Evolutionary conservation across 306 rosid genomes (phyloP).

Genomic region (Citrullus mucosospermus): DNA sequence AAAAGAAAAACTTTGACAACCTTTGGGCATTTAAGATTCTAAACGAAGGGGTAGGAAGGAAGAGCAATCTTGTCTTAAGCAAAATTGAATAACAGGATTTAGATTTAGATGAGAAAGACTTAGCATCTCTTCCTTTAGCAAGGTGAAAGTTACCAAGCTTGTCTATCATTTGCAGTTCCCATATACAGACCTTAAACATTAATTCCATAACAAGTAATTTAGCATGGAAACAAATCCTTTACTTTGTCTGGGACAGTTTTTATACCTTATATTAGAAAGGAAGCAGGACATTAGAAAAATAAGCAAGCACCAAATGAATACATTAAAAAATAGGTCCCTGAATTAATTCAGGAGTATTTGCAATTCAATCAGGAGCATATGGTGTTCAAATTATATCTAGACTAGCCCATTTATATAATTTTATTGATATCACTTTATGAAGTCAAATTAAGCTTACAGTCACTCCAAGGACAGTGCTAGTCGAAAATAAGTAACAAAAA

Average conservation of each 20-base stretch:
- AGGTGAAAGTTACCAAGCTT: background rate
- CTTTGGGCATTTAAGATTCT: background rate
- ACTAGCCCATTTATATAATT: background rate
- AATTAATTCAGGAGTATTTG: background rate
- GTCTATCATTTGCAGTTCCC: background rate
- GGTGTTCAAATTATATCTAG: background rate
- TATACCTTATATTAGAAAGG: background rate
- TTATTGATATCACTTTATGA: background rate
- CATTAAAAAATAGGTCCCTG: background rate
- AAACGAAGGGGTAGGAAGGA: background rate
- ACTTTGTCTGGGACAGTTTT: background rate
- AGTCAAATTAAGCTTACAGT: slow-evolving; percentile 30
- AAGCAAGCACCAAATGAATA: background rate
- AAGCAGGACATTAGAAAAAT: background rate
- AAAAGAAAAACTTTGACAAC: background rate
- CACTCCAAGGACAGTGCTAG: slow-evolving; percentile 78
- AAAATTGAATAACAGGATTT: background rate
- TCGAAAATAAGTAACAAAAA: slow-evolving; percentile 56
- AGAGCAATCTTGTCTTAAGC: background rate
- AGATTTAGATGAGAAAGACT: background rate
- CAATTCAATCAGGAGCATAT: background rate
- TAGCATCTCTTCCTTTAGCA: background rate
- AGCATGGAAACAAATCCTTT: background rate
- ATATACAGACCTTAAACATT: background rate
- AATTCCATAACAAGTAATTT: background rate